Percentiles rank a stretch among this genome's conserved stretches.
Evolutionary conservation across 164 flowering plant genomes (phyloP).

Genomic region (Liriodendron chinense): DNA sequence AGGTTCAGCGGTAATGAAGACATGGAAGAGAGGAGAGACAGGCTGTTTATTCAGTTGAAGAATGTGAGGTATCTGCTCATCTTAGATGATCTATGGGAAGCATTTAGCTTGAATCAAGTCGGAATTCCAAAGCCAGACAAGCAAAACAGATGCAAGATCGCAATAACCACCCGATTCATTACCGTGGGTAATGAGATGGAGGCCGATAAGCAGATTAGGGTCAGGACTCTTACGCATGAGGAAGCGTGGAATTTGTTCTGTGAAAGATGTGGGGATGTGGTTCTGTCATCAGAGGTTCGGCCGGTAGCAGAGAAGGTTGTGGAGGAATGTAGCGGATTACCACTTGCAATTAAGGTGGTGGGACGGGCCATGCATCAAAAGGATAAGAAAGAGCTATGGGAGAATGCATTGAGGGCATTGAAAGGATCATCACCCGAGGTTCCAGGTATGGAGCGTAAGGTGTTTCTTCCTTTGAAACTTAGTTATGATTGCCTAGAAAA

Average conservation of each 20-base stretch:
- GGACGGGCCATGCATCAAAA: background rate
- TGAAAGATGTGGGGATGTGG: background rate
- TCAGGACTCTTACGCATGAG: background rate
- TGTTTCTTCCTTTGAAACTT: background rate
- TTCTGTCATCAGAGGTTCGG: background rate
- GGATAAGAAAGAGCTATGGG: background rate
- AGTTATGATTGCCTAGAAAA: background rate
- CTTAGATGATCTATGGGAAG: conserved; percentile 29
- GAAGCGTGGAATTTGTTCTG: conserved; percentile 1
- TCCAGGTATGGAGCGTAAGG: background rate
- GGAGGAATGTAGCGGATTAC: background rate
- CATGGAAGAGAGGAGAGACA: conserved; percentile 1
- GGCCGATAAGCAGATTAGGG: conserved; percentile 11
- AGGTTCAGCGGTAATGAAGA: background rate
- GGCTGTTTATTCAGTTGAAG: conserved; percentile 2
- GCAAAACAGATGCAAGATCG: conserved; percentile 14
- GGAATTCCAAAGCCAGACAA: conserved; percentile 20
- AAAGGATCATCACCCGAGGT: background rate
- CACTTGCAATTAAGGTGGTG: background rate
- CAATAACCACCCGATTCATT: conserved; percentile 18
- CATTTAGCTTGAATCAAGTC: conserved; percentile 18
- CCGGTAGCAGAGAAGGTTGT: background rate
- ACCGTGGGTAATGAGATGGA: conserved; percentile 26
- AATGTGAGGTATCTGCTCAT: conserved; percentile 18
- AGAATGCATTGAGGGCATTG: background rate